Evolutionary conservation across 306 rosid species (phyloP).

Genomic region (Neltuma alba): DNA sequence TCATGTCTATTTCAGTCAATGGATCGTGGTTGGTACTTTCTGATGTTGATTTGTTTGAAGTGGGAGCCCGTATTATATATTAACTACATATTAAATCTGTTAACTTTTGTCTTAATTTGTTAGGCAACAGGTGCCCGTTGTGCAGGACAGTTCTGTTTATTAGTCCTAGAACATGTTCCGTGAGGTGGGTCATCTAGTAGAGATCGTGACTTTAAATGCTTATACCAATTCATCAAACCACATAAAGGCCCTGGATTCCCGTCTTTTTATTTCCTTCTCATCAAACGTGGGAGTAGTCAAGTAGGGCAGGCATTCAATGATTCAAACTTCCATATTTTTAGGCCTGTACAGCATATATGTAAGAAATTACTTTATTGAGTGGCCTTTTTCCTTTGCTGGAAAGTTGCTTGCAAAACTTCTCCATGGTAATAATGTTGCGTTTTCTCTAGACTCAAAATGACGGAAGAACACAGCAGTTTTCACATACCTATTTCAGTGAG

Average conservation of each 20-base stretch:
- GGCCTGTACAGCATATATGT: slow-evolving; percentile 7
- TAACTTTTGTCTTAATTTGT: slow-evolving; percentile 43
- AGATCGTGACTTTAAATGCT: slow-evolving; percentile 9
- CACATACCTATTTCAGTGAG: slow-evolving; percentile 10
- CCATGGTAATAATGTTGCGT: slow-evolving; percentile 3
- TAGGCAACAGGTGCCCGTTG: slow-evolving; percentile 97
- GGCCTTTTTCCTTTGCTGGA: background rate
- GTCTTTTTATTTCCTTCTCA: no score
- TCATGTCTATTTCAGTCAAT: slow-evolving; percentile 90
- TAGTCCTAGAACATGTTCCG: slow-evolving; percentile 82
- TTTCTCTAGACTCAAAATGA: slow-evolving; percentile 16
- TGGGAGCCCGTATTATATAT: slow-evolving; percentile 15
- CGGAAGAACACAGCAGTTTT: slow-evolving; percentile 18
- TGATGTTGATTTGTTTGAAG: slow-evolving; percentile 36
- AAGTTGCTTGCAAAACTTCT: background rate
- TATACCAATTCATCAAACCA: slow-evolving; percentile 13
- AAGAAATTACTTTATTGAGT: slow-evolving; percentile 26
- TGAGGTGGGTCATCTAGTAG: slow-evolving; percentile 60
- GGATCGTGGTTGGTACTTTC: slow-evolving; percentile 78
- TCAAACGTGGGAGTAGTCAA: slow-evolving; percentile 30
- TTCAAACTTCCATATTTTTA: slow-evolving; percentile 21
- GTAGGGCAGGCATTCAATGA: slow-evolving; percentile 22
- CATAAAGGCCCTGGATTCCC: slow-evolving; percentile 14
- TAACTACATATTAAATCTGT: slow-evolving; percentile 10
- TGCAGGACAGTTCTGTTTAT: slow-evolving; percentile 94